A percentile compares a stretch with the other conserved stretches of the same genome.
Evolutionary conservation across 306 rosid genomes (phyloP).

Genomic region (Oxytropis ochrocephala): DNA sequence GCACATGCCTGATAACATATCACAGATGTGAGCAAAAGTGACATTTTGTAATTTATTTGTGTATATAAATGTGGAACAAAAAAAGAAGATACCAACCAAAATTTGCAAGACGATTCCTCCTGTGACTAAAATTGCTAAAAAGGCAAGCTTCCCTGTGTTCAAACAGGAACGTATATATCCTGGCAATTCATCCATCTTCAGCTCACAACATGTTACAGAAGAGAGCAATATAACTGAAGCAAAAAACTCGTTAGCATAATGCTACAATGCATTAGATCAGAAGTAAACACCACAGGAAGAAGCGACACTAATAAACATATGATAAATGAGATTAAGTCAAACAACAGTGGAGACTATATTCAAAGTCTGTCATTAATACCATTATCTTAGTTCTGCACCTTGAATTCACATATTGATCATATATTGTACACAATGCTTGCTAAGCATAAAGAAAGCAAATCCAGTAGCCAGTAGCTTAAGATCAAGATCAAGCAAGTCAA

Average conservation of each 20-base stretch:
- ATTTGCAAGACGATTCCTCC: constrained; percentile 85
- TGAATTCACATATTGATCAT: neutral
- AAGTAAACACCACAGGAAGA: neutral
- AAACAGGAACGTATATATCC: constrained; percentile 60
- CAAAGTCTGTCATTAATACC: neutral
- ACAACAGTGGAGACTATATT: neutral
- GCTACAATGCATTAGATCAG: neutral
- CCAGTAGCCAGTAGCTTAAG: neutral
- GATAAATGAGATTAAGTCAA: neutral
- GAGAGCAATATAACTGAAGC: constrained; percentile 40
- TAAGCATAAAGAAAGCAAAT: neutral
- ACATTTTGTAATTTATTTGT: neutral
- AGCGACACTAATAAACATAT: neutral
- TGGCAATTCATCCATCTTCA: constrained; percentile 78
- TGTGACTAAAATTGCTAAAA: constrained; percentile 75
- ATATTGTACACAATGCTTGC: neutral
- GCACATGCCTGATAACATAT: constrained; percentile 81
- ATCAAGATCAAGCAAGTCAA: constrained; percentile 1
- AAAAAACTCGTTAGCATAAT: neutral
- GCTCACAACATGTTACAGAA: constrained; percentile 45
- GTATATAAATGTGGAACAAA: neutral
- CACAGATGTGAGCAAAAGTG: constrained; percentile 14
- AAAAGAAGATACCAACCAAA: constrained; percentile 51
- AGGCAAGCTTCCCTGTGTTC: constrained; percentile 64
- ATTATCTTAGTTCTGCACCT: neutral